phyloP scores from a whole-genome alignment of 2,329 filamentous ascomycete genomes.

The Fusarium sp. region DNA sequence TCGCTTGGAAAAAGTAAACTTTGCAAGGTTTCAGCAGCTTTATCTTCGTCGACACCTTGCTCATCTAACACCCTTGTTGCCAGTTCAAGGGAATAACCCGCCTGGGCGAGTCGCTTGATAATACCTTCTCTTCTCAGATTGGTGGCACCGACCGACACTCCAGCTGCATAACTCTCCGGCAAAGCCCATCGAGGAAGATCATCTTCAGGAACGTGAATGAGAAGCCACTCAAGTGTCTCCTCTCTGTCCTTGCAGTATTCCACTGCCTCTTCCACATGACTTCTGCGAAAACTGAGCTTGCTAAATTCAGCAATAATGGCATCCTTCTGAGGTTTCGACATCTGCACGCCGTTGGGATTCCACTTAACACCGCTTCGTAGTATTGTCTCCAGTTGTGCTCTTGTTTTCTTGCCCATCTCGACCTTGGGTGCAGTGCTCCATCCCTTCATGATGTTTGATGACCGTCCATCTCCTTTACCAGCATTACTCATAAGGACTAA shows the following conservation, averaged over 20 bases:
- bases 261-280: conserved; percentile 89
- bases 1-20: conserved; percentile 51
- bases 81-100: conserved; percentile 87
- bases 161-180: conserved; percentile 90
- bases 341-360: conserved; percentile 82
- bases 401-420: conserved; percentile 87
- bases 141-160: conserved; percentile 84
- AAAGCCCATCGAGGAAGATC: conserved; percentile 93
- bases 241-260: conserved; percentile 90
- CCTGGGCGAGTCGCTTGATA: conserved; percentile 82
- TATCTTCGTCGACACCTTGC: conserved; percentile 76
- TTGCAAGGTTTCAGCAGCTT: conserved; percentile 84
- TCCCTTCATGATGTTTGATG: conserved; percentile 69
- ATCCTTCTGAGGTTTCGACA: conserved; percentile 67
- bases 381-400: conserved; percentile 81
- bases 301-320: conserved; percentile 78
- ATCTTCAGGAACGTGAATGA: conserved; percentile 97
- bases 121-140: conserved; percentile 84
- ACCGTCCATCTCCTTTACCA: conserved; percentile 46
- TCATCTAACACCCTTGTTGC: conserved; percentile 82
- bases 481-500: conserved; percentile 63
- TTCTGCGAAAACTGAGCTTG: conserved; percentile 86
- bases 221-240: conserved; percentile 93
- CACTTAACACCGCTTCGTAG: conserved; percentile 83
- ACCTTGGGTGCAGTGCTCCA: conserved; percentile 91